Evolutionary conservation across 2,329 filamentous ascomycete species (phyloP), one percentile per base, ranked within the genome.

Genomic region (Boeremia lycopersici): DNA sequence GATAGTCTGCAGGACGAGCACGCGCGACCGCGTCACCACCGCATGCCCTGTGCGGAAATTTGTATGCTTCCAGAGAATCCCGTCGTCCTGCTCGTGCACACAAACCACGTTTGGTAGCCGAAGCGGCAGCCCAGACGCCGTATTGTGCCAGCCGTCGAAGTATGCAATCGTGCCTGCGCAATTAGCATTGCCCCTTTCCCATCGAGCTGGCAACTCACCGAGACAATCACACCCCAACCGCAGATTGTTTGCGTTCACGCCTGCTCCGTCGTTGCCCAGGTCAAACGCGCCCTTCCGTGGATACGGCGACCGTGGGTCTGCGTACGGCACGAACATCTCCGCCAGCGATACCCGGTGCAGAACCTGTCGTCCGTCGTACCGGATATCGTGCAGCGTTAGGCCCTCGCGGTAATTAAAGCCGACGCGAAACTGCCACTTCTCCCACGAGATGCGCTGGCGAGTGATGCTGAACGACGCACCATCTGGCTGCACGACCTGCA

Each of bases 51-150:
- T 69, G 5, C 64, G 63, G 34, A 62, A 65, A 42, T 68, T 69
- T 12, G 67, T 71, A 42, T 71, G 68, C 51, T 71, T 71, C 64
- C 64, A 70, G 23, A 61, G 48, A 13, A 69, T 70, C 1, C 67
- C 64, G 13, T 65, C 60, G 28, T 71, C 68, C 77, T 96, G 91
- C 74, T 96, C 92, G 76, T 78, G 78, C 46, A 71, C 72, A 63
- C 77, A 80, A 13, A 80, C 61, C 0, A 74, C 76, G 41, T 79
- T 79, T 0, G 74, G 75, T 2, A 77, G 60, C 19, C 73, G 70
- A 6, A 77, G 45, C 1, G 76, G 70, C 2, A 74, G 68, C 0
- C 77, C 77, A 0, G 56, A 51, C 3, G 59, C 50, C 0, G 73
- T 75, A 30, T 67, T 72, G 47, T 75, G 71, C 67, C 70, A 77